These are phyloP conservation scores for Prunus yedoensis DNA, from an alignment of 331 rosid species.

Conservation along the genomic window DNA sequence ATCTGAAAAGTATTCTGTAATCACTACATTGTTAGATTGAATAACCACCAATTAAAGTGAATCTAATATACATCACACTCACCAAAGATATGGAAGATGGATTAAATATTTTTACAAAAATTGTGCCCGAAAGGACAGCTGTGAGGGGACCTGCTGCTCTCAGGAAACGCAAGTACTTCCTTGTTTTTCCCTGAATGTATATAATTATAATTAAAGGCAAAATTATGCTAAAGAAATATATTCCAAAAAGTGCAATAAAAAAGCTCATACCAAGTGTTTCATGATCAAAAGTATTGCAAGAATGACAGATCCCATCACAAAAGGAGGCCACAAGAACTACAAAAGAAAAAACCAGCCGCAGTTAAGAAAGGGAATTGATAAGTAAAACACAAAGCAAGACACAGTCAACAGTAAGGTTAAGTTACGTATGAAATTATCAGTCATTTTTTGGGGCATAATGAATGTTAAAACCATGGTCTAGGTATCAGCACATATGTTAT, in stretches of 20 bases:
- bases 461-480: not conserved
- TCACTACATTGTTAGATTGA: constrained; percentile 5
- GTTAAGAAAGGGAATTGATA: constrained; percentile 33
- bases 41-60: constrained; percentile 20
- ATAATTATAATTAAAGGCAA: constrained; percentile 26
- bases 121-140: constrained; percentile 73
- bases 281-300: constrained; percentile 72
- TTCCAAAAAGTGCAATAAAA: constrained; percentile 25
- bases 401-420: not conserved
- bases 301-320: constrained; percentile 79
- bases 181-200: constrained; percentile 74
- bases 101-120: constrained; percentile 59
- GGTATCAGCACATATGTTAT: not conserved
- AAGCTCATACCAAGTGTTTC: constrained; percentile 83
- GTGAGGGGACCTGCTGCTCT: constrained; percentile 98
- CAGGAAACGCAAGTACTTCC: constrained; percentile 78
- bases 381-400: constrained; percentile 14
- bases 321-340: constrained; percentile 94
- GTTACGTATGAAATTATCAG: not conserved
- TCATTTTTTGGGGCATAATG: not conserved
- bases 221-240: constrained; percentile 26
- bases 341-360: constrained; percentile 37
- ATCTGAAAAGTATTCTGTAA: not conserved
- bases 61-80: constrained; percentile 34
- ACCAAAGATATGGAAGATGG: constrained; percentile 89